Percentiles rank a stretch among this genome's conserved stretches.
phyloP scores from a whole-genome alignment of 1,284 basidiomycete species.

The Ustilago curta region DNA sequence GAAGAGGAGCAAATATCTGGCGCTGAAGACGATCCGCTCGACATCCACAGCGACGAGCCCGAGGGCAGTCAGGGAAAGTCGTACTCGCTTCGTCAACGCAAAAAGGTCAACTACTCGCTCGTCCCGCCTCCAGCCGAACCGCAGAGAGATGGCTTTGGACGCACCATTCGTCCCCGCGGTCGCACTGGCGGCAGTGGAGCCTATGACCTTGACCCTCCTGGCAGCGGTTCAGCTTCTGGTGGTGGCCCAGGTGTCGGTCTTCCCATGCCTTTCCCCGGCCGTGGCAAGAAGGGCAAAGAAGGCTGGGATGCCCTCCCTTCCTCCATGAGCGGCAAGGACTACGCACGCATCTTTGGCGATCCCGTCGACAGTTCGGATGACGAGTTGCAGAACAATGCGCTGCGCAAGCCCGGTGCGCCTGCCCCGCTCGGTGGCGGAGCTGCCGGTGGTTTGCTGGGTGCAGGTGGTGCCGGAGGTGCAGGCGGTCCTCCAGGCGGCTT shows the following conservation, averaged over 20 bases:
- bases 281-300: slow-evolving; percentile 58
- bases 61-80: slow-evolving; percentile 53
- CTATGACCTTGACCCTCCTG: slow-evolving; percentile 38
- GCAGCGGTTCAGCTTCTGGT: slow-evolving; percentile 19
- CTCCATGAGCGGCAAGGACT: slow-evolving; percentile 65
- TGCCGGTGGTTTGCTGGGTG: slow-evolving; percentile 51
- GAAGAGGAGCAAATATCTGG: slow-evolving; percentile 43
- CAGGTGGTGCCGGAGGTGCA: slow-evolving; percentile 45
- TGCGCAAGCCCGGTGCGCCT: slow-evolving; percentile 43
- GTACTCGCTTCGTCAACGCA: slow-evolving; percentile 65
- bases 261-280: slow-evolving; percentile 49
- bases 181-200: slow-evolving; percentile 30
- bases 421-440: slow-evolving; percentile 37
- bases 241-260: slow-evolving; percentile 20
- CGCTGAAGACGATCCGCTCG: slow-evolving; percentile 50
- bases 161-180: slow-evolving; percentile 43
- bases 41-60: slow-evolving; percentile 56
- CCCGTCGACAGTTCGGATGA: slow-evolving; percentile 65
- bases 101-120: slow-evolving; percentile 67
- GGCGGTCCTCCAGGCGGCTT: slow-evolving; percentile 51
- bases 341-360: slow-evolving; percentile 64
- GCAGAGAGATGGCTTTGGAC: slow-evolving; percentile 62
- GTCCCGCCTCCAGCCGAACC: slow-evolving; percentile 59
- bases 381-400: slow-evolving; percentile 53
- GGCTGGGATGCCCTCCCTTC: slow-evolving; percentile 59